A percentile compares a stretch with the other conserved stretches of the same genome.
Evolutionary conservation across 1,284 basidiomycete species (phyloP).

Genomic region (Moniliella sp.): DNA sequence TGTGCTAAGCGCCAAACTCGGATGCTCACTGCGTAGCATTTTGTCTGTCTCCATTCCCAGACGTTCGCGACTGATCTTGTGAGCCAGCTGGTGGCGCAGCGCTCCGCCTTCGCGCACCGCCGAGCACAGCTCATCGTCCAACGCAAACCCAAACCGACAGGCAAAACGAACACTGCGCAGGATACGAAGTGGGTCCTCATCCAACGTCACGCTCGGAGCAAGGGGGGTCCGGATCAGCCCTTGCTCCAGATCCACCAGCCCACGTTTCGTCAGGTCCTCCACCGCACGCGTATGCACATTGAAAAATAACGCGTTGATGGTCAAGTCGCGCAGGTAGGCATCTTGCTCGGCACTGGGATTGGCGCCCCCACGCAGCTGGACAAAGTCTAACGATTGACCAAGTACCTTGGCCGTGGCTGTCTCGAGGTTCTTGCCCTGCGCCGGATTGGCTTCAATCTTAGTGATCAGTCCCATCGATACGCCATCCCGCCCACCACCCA

Average conservation of each 20-base stretch:
- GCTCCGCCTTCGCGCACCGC: conserved; percentile 46
- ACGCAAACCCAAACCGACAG: conserved; percentile 60
- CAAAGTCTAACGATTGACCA: conserved; percentile 72
- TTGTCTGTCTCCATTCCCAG: conserved; percentile 34
- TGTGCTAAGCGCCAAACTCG: too few species aligned
- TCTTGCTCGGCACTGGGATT: conserved; percentile 92
- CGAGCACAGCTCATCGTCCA: conserved; percentile 48
- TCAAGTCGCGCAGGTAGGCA: conserved; percentile 70
- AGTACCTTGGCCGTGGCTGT: conserved; percentile 69
- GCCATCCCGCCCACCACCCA: too few species aligned
- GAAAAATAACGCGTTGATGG: conserved; percentile 89
- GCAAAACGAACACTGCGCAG: conserved; percentile 84
- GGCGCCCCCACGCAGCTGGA: conserved; percentile 68
- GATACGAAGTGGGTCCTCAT: conserved; percentile 79
- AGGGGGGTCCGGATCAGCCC: conserved; percentile 74
- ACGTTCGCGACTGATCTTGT: conserved; percentile 29
- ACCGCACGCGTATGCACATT: conserved; percentile 89
- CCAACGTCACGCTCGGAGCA: conserved; percentile 63
- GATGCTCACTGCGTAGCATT: conserved; percentile 23
- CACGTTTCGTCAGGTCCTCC: too few species aligned
- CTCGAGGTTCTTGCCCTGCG: conserved; percentile 93
- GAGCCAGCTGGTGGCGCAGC: conserved; percentile 37
- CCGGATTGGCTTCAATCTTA: conserved; percentile 78
- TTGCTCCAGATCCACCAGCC: conserved; percentile 56
- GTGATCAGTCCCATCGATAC: too few species aligned